A percentile compares a stretch with the other conserved stretches of the same genome.
phyloP scores from a whole-genome alignment of 768 basidiomycete species.

The Russula dissimulans region DNA sequence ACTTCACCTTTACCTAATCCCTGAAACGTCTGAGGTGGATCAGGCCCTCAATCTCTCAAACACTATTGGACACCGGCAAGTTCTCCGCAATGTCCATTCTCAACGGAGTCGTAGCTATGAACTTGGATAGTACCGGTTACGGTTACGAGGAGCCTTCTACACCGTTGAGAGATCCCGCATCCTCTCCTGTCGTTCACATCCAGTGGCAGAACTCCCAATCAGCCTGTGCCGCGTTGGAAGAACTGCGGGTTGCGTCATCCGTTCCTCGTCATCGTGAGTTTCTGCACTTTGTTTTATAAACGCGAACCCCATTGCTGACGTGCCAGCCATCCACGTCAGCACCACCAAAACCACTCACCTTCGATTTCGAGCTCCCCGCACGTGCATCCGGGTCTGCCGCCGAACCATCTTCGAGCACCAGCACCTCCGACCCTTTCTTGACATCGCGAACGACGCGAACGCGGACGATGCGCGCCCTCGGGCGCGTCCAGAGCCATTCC shows the following conservation, averaged over 20 bases:
- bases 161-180: conserved; percentile 1
- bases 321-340: not conserved
- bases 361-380: conserved; percentile 12
- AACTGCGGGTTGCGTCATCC: conserved; percentile 8
- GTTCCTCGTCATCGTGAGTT: conserved; percentile 6
- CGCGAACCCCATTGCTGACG: not conserved
- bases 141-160: conserved; percentile 3
- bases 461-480: not conserved
- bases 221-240: conserved; percentile 14
- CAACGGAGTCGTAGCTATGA: conserved; percentile 11
- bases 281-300: not conserved
- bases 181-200: conserved; percentile 7
- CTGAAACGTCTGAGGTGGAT: too few relatives aligned
- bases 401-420: not conserved
- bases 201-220: conserved; percentile 17
- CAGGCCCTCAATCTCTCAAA: not conserved
- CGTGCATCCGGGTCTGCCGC: not conserved
- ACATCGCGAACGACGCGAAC: not conserved
- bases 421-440: not conserved
- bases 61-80: not conserved
- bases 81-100: not conserved
- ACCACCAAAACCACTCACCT: conserved; percentile 10
- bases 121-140: not conserved
- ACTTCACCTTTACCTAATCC: too few relatives aligned
- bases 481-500: conserved; percentile 1